Percentiles rank a stretch among this genome's conserved stretches.
These are phyloP conservation scores for Passiflora organensis DNA, from an alignment of 345 rosid genomes.

Conservation along the genomic window DNA sequence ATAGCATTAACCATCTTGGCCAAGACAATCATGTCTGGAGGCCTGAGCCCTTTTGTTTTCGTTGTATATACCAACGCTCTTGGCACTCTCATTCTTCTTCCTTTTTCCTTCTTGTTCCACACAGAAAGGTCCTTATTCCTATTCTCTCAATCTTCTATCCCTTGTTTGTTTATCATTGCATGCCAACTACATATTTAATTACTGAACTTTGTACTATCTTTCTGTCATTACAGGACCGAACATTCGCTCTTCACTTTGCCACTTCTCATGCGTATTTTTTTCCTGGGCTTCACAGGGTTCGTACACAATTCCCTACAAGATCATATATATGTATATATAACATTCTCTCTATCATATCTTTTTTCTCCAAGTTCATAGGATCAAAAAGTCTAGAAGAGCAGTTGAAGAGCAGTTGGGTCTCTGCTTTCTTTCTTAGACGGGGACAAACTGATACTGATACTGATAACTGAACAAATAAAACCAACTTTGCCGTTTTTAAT, in stretches of 20 bases:
- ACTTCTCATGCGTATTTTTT: slow-evolving; percentile 52
- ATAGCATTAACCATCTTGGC: slow-evolving; percentile 65
- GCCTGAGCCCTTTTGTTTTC: slow-evolving; percentile 82
- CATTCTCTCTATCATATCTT: slow-evolving; percentile 7
- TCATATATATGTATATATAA: no score
- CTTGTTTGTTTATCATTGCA: no score
- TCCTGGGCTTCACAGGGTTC: slow-evolving; percentile 75
- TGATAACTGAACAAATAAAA: no score
- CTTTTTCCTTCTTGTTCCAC: slow-evolving; percentile 56
- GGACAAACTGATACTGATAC: no score
- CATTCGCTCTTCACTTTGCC: slow-evolving; percentile 40
- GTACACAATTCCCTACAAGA: slow-evolving; percentile 8
- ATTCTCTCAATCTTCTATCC: neutral
- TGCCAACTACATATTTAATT: no score
- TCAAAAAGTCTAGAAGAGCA: no score
- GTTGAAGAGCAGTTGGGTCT: no score
- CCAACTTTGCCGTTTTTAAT: no score
- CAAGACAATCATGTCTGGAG: slow-evolving; percentile 50
- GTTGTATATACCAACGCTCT: slow-evolving; percentile 59
- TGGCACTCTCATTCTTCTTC: slow-evolving; percentile 54
- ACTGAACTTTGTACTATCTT: neutral
- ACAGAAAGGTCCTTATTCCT: slow-evolving; percentile 32
- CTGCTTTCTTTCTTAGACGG: no score
- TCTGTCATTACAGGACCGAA: slow-evolving; percentile 39
- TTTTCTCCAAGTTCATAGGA: neutral